Base-by-base conservation (phyloP, 495 filamentous ascomycete species). In the Daldinia grandis region DNA sequence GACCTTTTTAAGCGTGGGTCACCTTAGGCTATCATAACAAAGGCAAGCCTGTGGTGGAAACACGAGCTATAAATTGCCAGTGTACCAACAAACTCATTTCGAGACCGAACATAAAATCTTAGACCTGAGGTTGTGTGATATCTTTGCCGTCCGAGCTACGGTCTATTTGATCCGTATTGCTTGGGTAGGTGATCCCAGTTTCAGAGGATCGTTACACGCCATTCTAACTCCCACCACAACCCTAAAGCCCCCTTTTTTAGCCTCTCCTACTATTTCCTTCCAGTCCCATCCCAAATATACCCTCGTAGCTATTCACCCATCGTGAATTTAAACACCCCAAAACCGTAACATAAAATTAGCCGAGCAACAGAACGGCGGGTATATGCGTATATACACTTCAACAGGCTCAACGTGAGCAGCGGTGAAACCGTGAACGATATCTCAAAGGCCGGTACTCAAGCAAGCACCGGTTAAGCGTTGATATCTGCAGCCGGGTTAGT, bases 301-400 rank as follows among this genome's bases (percentile, higher is more conserved):
- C 57, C 61, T 62, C 70, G 33, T 73, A 44, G 66, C 8, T 64
- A 63, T n/a, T 47, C 57, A 63, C 61, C 58, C 15, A 51, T 69
- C 71, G 44, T 66, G 50, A 62, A 47, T 49, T 35, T 63, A 55
- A 59, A 67, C 30, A 47, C 14, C 33, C 58, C 49, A 35, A 71
- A 64, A 31, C 44, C 58, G 30, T 63, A 14, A 61, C 28, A 67
- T 31, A 66, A 68, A 58, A 65, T 62, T 62, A 55, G 69, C 60
- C 69, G 64, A 50, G 44, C 37, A 63, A 59, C 33, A 68, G 56
- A 40, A 53, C 64, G 57, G 65, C 64, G 70, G 65, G 65, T 65
- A 68, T 69, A 73, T 73, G 62, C 53, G 38, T 67, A 73, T 69
- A 69, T 51, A 72, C 59, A 64, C 47, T 64, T 51, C 40, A 68